A percentile compares a stretch with the other conserved stretches of the same genome.
These are phyloP conservation scores for Trichoderma guizhouense DNA, from an alignment of 2,329 filamentous ascomycete species.

Conservation along the genomic window DNA sequence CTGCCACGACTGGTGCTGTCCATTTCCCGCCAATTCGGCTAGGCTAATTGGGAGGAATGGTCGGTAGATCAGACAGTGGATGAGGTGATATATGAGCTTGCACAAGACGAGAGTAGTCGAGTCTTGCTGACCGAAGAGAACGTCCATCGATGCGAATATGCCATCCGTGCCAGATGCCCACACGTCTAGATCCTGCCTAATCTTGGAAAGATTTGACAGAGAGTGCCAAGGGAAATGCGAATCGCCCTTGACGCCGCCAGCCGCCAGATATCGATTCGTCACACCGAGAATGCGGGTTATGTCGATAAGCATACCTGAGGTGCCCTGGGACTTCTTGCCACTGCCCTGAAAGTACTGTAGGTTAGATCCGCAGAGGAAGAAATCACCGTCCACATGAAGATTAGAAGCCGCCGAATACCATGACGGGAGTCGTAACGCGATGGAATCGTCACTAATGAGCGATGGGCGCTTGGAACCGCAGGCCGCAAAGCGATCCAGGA, in stretches of 20 bases:
- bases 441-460: constrained; percentile 73
- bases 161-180: constrained; percentile 82
- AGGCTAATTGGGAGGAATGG: constrained; percentile 84
- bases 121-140: constrained; percentile 73
- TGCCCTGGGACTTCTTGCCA: constrained; percentile 69
- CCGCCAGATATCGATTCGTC: constrained; percentile 79
- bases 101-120: constrained; percentile 76
- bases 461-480: constrained; percentile 80
- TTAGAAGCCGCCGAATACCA: constrained; percentile 63
- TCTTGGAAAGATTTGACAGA: constrained; percentile 79
- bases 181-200: constrained; percentile 77
- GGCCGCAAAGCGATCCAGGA: constrained; percentile 79
- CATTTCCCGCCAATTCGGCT: constrained; percentile 72
- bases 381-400: constrained; percentile 69
- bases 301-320: constrained; percentile 77
- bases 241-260: constrained; percentile 82
- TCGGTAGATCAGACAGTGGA: constrained; percentile 82
- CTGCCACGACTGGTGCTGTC: constrained; percentile 88
- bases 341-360: constrained; percentile 67
- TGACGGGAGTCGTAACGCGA: constrained; percentile 71
- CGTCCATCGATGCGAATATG: constrained; percentile 71
- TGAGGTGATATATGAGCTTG: constrained; percentile 82
- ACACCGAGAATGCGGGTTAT: constrained; percentile 78
- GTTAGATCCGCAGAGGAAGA: constrained; percentile 77
- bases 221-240: constrained; percentile 91